Evolutionary conservation across 305 asterid species (phyloP).

Genomic region (Ajuga reptans): DNA sequence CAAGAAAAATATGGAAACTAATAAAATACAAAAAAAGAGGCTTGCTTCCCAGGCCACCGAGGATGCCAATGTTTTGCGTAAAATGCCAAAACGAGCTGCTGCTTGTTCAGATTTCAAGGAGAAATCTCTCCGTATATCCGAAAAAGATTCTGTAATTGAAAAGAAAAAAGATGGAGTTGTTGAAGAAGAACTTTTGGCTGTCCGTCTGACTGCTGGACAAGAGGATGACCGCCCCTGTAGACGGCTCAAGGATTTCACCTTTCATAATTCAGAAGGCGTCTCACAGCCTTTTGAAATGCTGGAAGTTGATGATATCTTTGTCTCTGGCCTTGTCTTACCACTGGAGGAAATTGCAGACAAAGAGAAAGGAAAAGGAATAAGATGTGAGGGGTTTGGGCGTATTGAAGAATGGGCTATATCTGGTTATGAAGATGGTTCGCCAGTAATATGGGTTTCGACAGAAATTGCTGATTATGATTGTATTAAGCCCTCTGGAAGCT

Average conservation of each 20-base stretch:
- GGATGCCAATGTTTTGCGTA: conserved; percentile 39
- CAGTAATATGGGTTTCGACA: conserved; percentile 82
- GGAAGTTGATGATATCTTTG: conserved; percentile 70
- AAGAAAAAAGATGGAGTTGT: conserved; percentile 41
- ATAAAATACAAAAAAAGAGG: conserved; percentile 46
- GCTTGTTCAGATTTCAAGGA: conserved; percentile 75
- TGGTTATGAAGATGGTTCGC: conserved; percentile 88
- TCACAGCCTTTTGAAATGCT: conserved; percentile 81
- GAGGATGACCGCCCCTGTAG: conserved; percentile 70
- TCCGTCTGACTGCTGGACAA: conserved; percentile 58
- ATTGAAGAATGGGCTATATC: conserved; percentile 92
- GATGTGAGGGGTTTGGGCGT: conserved; percentile 91
- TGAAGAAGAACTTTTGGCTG: conserved; percentile 70
- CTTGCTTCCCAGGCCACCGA: conserved; percentile 31
- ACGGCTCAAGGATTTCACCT: conserved; percentile 61
- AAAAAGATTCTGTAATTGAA: conserved; percentile 55
- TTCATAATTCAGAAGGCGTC: conserved; percentile 59
- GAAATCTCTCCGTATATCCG: conserved; percentile 39
- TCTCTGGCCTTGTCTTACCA: conserved; percentile 67
- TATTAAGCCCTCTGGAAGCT: conserved; percentile 62
- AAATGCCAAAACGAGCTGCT: conserved; percentile 85
- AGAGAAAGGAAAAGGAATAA: conserved; percentile 52
- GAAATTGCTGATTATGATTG: conserved; percentile 84
- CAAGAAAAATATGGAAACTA: conserved; percentile 32
- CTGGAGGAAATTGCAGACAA: conserved; percentile 53